Base-by-base conservation (phyloP, 2,329 filamentous ascomycete species). In the Alternaria sp. region DNA sequence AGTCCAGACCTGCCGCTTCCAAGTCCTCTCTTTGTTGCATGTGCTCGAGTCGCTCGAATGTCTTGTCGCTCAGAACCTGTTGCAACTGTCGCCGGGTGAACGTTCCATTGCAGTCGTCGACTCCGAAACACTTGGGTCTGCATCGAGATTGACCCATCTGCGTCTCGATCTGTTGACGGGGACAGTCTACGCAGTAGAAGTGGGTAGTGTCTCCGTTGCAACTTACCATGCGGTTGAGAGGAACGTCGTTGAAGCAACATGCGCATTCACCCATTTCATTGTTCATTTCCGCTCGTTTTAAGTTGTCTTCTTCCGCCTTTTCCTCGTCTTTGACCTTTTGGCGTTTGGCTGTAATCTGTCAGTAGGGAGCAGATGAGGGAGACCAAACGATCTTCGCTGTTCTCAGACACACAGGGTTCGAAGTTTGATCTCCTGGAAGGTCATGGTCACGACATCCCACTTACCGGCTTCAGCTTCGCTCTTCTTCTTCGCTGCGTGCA, bases 1-100 rank as follows among this genome's bases (percentile, higher is more conserved):
- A 88, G 44, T 93, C 88, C 36, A 96, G 85, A 0, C 85, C 87
- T 1, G 92, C 91, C 64, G 87, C 83, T n/a, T 87, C 86, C 43
- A 97, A 83, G 23, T 88, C 86, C 17, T 89, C 85, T 70, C 91
- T 87, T 76, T 92, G 89, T 74, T 94, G 90, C 55, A 94, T 85
- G 21, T 87, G 85, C 59, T 91, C 90, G 3, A 97, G 81, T 9
- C 89, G 90, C 4, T 84, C 81, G 28, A 86, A 82, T 0, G 89
- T 82, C 49, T 86, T 87, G 7, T 85, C 80, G 62, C 89, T 85
- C 1, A 93, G 79, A 46, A 90, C 89, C 5, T 83, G 78, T 21
- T 81, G 77, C 44, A 88, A 84, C 67, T 92, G 85, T 8, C 80
- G 72, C 6, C 75, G 79, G 8, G 85, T 81, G 72, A 94, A 95